Percentiles rank a stretch among this genome's conserved stretches.
Conservation (phyloP, 495 filamentous ascomycete genomes). For the Amphirosellinia nigrospora region DNA sequence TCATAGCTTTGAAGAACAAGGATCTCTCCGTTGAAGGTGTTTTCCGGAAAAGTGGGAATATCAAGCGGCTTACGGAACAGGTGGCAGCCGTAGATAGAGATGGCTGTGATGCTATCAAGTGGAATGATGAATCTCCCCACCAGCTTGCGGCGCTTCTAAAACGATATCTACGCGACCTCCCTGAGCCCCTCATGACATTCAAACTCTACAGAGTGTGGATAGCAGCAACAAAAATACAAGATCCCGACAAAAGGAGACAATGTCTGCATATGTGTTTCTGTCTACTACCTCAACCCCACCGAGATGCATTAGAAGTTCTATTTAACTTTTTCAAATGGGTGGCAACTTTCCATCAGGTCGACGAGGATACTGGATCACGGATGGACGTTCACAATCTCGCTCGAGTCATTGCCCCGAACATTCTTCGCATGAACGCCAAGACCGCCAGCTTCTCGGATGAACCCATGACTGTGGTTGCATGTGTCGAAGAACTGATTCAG, state of each 20-base stretch:
- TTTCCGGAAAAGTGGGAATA: conserved; percentile 99
- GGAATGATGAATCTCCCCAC: conserved; percentile 83
- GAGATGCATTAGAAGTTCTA: conserved; percentile 92
- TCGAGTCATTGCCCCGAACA: conserved; percentile 97
- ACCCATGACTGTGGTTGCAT: conserved; percentile 90
- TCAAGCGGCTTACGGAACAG: conserved; percentile 84
- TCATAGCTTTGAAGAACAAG: conserved; percentile 96
- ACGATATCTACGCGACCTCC: conserved; percentile 92
- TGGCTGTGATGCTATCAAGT: conserved; percentile 78
- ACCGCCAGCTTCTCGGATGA: conserved; percentile 71
- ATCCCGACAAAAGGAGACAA: conserved; percentile 80
- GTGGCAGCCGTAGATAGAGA: conserved; percentile 82
- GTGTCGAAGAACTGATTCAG: conserved; percentile 84
- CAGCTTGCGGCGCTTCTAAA: conserved; percentile 95
- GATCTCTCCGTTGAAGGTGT: conserved; percentile 99
- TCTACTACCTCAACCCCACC: conserved; percentile 87
- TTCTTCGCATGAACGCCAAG: conserved; percentile 77
- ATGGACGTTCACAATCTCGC: conserved; percentile 99
- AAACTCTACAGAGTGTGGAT: conserved; percentile 94
- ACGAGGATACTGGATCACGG: conserved; percentile 90
- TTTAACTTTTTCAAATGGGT: conserved; percentile 98
- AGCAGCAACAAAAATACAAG: conserved; percentile 84
- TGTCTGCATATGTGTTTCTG: conserved; percentile 93
- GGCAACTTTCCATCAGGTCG: conserved; percentile 94
- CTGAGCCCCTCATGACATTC: conserved; percentile 92